phyloP scores from a whole-genome alignment of 2,329 filamentous ascomycete species.

The Zymoseptoria tritici region DNA sequence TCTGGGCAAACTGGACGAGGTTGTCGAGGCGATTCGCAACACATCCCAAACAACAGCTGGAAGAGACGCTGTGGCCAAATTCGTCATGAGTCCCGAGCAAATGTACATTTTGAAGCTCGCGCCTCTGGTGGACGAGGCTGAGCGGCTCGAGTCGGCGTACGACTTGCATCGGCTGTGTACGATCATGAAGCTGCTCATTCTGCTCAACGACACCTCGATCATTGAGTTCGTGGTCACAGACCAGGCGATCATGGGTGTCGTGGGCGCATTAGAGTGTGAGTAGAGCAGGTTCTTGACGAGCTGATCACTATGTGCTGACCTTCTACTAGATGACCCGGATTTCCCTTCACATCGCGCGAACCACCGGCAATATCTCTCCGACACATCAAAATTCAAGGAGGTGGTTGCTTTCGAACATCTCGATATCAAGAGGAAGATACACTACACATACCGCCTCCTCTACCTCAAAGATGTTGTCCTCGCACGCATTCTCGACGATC shows the following conservation, averaged over 20 bases:
- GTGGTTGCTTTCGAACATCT: conserved; percentile 86
- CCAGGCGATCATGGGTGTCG: conserved; percentile 80
- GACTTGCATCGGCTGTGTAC: conserved; percentile 91
- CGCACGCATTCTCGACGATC: conserved; percentile 90
- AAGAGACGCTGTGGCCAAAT: conserved; percentile 80
- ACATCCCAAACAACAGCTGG: conserved; percentile 67
- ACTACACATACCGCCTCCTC: conserved; percentile 89
- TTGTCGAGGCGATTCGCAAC: conserved; percentile 75
- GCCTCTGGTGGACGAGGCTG: conserved; percentile 77
- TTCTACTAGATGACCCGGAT: conserved; percentile 69
- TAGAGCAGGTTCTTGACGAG: neutral
- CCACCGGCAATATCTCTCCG: conserved; percentile 84
- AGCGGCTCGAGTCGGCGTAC: conserved; percentile 78
- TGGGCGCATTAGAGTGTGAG: conserved; percentile 83
- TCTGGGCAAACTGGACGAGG: conserved; percentile 73
- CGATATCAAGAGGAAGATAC: conserved; percentile 78
- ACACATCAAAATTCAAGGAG: conserved; percentile 88
- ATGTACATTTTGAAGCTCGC: conserved; percentile 76
- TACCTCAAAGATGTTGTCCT: conserved; percentile 98
- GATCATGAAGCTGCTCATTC: conserved; percentile 93
- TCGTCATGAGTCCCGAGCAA: conserved; percentile 67
- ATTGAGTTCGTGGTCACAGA: conserved; percentile 92
- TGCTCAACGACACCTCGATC: conserved; percentile 89
- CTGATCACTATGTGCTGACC: conserved; percentile 26
- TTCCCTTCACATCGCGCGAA: conserved; percentile 97